phyloP scores from a whole-genome alignment of 108 stramenopile genomes.

The Bacterosira constricta region DNA sequence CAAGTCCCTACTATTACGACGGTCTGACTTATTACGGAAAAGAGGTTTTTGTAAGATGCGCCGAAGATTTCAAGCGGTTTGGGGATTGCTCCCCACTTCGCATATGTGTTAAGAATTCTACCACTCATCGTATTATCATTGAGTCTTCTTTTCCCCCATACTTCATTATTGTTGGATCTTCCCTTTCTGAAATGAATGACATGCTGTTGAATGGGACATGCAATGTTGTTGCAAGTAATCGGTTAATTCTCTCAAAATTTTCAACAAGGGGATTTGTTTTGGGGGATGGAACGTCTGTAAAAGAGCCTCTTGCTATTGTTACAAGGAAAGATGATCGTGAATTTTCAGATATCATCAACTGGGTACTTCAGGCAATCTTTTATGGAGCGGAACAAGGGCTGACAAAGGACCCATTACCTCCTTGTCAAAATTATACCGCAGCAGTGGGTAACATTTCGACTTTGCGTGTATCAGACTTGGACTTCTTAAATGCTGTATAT shows the following conservation, averaged over 20 bases:
- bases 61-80: conserved; percentile 17
- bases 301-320: conserved; percentile 18
- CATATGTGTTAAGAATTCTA: conserved; percentile 13
- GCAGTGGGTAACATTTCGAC: not conserved
- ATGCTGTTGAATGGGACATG: conserved; percentile 5
- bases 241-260: not conserved
- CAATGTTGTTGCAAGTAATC: conserved; percentile 19
- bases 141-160: not conserved
- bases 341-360: conserved; percentile 50
- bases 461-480: not conserved
- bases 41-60: conserved; percentile 33
- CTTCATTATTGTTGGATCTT: not conserved
- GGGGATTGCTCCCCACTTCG: conserved; percentile 9
- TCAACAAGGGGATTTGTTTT: not conserved
- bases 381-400: conserved; percentile 48
- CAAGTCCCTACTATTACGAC: conserved; percentile 44
- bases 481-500: conserved; percentile 36
- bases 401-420: conserved; percentile 5
- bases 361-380: conserved; percentile 50
- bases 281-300: conserved; percentile 7
- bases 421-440: not conserved
- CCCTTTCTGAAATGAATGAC: not conserved
- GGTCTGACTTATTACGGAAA: conserved; percentile 37
- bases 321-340: conserved; percentile 17
- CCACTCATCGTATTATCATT: conserved; percentile 1